These are phyloP conservation scores for Serendipita sp. DNA, from an alignment of 768 basidiomycete genomes.

Conservation along the genomic window DNA sequence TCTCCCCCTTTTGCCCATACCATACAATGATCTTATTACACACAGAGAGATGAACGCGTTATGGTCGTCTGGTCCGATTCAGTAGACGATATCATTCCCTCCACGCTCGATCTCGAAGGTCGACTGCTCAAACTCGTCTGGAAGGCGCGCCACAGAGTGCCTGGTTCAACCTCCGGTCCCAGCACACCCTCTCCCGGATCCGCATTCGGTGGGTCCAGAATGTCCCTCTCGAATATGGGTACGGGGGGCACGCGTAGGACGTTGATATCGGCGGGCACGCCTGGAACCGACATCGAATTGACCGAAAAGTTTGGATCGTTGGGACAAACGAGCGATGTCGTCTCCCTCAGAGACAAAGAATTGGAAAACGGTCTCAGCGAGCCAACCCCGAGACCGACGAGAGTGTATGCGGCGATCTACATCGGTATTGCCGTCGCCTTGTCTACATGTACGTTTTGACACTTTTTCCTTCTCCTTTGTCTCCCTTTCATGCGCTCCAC, in stretches of 20 bases:
- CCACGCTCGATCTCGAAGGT: constrained; percentile 32
- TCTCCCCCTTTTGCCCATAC: neutral
- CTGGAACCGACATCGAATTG: neutral
- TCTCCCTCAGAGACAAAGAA: neutral
- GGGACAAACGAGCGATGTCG: neutral
- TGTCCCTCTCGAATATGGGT: neutral
- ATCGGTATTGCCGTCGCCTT: constrained; percentile 53
- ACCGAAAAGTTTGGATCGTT: neutral
- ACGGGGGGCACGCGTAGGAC: too few species aligned
- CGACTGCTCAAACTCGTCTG: constrained; percentile 73
- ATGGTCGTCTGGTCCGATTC: constrained; percentile 8
- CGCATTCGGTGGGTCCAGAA: neutral
- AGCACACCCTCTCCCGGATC: neutral
- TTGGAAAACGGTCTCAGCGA: neutral
- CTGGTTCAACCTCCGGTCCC: neutral
- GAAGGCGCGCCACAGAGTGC: constrained; percentile 23
- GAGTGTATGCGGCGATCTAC: constrained; percentile 58
- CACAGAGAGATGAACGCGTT: constrained; percentile 7
- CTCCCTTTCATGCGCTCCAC: neutral
- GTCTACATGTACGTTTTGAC: constrained; percentile 36
- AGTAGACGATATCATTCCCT: constrained; percentile 8
- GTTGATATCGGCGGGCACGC: neutral
- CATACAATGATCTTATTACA: neutral
- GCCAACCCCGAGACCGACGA: constrained; percentile 23
- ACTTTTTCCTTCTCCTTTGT: neutral